A percentile compares a stretch with the other conserved stretches of the same genome.
Conservation (phyloP, 768 basidiomycete species). For the Tylopilus cervinicoccineus region DNA sequence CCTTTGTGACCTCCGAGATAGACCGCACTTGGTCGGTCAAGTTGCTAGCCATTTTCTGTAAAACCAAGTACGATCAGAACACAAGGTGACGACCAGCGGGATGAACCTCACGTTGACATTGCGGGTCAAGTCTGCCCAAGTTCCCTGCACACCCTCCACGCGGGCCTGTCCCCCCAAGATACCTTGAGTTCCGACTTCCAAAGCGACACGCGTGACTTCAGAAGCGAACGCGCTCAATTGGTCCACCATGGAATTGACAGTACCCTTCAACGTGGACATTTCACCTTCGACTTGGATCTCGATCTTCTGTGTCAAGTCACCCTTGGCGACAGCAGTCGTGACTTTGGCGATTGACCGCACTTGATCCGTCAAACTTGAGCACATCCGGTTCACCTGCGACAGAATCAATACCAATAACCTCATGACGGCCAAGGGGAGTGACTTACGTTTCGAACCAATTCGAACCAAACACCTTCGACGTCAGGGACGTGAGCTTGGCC, state of each 20-base stretch:
- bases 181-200: constrained; percentile 89
- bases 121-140: constrained; percentile 86
- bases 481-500: constrained; percentile 86
- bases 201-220: constrained; percentile 77
- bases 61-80: neutral
- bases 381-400: constrained; percentile 71
- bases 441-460: constrained; percentile 70
- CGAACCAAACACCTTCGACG: constrained; percentile 89
- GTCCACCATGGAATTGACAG: constrained; percentile 95
- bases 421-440: neutral
- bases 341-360: constrained; percentile 82
- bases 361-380: constrained; percentile 73
- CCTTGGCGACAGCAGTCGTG: constrained; percentile 86
- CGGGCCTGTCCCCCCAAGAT: constrained; percentile 88
- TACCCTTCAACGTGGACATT: constrained; percentile 78
- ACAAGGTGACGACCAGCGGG: neutral
- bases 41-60: constrained; percentile 83
- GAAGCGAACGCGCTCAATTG: constrained; percentile 82
- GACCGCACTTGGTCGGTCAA: constrained; percentile 85
- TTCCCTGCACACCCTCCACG: constrained; percentile 89
- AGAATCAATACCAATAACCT: constrained; percentile 7
- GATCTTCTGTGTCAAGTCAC: constrained; percentile 90
- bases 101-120: constrained; percentile 80
- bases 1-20: constrained; percentile 82
- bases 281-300: constrained; percentile 87